phyloP scores from a whole-genome alignment of 1,139 yeast species.

The Tardiomyces blankii region DNA sequence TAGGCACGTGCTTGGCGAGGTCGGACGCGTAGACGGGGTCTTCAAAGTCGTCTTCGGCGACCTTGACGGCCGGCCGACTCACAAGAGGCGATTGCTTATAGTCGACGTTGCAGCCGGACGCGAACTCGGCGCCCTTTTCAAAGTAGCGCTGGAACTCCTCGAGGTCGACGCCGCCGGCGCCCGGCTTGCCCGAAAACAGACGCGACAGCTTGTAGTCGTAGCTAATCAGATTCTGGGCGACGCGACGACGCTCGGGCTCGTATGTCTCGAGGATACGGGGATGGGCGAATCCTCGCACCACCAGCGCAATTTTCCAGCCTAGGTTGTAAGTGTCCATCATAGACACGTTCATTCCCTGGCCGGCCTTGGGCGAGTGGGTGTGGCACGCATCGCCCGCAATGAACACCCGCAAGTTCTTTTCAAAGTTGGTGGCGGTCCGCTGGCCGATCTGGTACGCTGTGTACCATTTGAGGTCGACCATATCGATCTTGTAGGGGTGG shows the following conservation, averaged over 20 bases:
- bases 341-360: constrained; percentile 32
- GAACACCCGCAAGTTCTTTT: constrained; percentile 22
- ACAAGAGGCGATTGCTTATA: constrained; percentile 17
- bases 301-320: constrained; percentile 30
- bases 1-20: constrained; percentile 20
- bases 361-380: constrained; percentile 33
- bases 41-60: constrained; percentile 1
- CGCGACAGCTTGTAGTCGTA: constrained; percentile 27
- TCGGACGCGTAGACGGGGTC: constrained; percentile 4
- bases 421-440: constrained; percentile 25
- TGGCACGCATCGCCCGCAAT: constrained; percentile 32
- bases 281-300: constrained; percentile 21
- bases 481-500: constrained; percentile 24
- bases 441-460: constrained; percentile 32
- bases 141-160: constrained; percentile 24
- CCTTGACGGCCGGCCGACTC: constrained; percentile 7
- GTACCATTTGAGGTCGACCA: constrained; percentile 27
- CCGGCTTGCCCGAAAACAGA: constrained; percentile 26
- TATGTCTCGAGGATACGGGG: constrained; percentile 23
- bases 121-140: constrained; percentile 24
- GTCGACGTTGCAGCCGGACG: constrained; percentile 28
- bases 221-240: constrained; percentile 27
- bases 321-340: constrained; percentile 29
- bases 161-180: constrained; percentile 20
- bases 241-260: constrained; percentile 24